A percentile compares a stretch with the other conserved stretches of the same genome.
Evolutionary conservation across 331 rosid species (phyloP).

Genomic region (Pyracantha coccinea): DNA sequence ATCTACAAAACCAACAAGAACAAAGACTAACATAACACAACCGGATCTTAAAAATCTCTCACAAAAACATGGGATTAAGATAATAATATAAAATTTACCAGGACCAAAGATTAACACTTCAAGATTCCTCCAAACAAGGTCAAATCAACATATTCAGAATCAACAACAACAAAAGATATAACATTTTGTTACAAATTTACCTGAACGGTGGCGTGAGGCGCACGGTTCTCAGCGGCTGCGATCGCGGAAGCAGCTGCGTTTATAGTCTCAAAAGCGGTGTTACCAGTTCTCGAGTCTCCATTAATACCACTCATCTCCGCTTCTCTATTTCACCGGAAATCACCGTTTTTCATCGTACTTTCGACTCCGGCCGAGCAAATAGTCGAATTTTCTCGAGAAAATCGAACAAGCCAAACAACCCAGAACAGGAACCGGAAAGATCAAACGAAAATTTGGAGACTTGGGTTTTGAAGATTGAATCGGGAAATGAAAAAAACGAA

Average conservation of each 20-base stretch:
- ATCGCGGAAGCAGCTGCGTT: slow-evolving; percentile 94
- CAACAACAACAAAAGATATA: neutral
- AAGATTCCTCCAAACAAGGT: neutral
- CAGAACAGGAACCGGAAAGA: neutral
- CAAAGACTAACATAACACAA: neutral
- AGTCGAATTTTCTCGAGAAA: slow-evolving; percentile 11
- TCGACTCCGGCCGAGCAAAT: neutral
- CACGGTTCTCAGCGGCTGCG: slow-evolving; percentile 59
- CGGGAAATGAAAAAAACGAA: neutral
- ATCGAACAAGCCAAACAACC: neutral
- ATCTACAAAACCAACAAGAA: neutral
- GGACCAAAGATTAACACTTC: neutral
- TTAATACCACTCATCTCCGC: slow-evolving; percentile 40
- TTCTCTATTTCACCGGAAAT: neutral
- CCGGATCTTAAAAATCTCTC: neutral
- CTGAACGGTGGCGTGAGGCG: slow-evolving; percentile 49
- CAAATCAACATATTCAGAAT: neutral
- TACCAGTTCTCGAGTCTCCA: slow-evolving; percentile 33
- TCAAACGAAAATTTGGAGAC: neutral
- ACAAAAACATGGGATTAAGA: neutral
- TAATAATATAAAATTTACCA: neutral
- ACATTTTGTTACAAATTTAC: slow-evolving; percentile 20
- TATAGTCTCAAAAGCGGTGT: slow-evolving; percentile 66
- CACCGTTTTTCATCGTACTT: slow-evolving; percentile 13
- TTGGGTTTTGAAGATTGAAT: neutral